phyloP scores from a whole-genome alignment of 202 grass and related monocot genomes.

The Panicum virgatum region DNA sequence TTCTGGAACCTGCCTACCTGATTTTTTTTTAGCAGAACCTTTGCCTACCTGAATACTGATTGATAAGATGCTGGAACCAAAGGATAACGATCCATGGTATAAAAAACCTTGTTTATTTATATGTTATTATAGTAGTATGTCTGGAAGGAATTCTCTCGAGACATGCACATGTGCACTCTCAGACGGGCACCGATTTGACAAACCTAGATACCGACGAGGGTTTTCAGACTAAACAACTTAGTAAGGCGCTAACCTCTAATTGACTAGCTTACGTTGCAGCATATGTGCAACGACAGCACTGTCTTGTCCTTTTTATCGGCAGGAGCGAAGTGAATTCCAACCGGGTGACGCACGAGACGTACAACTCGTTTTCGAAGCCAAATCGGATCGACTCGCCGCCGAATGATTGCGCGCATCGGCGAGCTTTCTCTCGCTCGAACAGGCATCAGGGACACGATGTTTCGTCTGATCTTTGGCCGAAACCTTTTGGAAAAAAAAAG shows the following conservation, averaged over 20 bases:
- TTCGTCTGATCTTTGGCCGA: not conserved
- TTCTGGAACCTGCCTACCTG: not conserved
- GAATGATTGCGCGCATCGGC: not conserved
- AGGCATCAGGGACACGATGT: not conserved
- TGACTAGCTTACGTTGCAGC: not conserved
- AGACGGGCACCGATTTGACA: constrained; percentile 22
- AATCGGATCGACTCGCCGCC: not conserved
- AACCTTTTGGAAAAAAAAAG: not conserved
- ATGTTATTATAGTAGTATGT: not conserved
- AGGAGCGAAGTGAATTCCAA: constrained; percentile 1
- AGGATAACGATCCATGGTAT: not conserved
- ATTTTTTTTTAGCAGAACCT: too few species aligned
- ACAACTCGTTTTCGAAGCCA: not conserved
- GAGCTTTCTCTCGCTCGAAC: not conserved
- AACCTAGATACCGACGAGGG: not conserved
- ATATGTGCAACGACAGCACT: not conserved
- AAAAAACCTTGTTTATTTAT: not conserved
- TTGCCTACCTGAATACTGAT: too few species aligned
- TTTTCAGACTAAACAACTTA: not conserved
- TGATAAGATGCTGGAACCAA: not conserved
- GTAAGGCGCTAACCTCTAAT: not conserved
- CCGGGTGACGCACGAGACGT: not conserved
- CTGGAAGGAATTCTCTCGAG: constrained; percentile 12
- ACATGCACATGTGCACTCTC: not conserved
- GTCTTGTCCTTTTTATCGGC: constrained; percentile 20